Conservation (phyloP, 441 rosid genomes). For the Rhodomyrtus psidioides region DNA sequence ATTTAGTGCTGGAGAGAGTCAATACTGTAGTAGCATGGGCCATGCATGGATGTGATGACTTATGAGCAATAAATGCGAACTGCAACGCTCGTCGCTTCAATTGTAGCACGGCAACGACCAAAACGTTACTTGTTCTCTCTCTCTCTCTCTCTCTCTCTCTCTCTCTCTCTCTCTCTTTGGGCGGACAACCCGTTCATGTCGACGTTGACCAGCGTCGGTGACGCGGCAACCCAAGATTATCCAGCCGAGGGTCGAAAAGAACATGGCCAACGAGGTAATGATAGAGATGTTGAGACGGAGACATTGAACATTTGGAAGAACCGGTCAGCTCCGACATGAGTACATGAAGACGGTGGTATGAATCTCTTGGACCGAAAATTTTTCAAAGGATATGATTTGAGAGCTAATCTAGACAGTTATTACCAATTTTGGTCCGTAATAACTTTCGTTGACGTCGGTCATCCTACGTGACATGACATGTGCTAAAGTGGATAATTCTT, state of each 20-base stretch:
- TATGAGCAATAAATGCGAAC: neutral
- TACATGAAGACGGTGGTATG: neutral
- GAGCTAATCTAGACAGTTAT: neutral
- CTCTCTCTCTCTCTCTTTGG: too few species aligned
- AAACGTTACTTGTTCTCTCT: too few species aligned
- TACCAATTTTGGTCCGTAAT: too few species aligned
- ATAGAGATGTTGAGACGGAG: neutral
- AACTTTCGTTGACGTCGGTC: too few species aligned
- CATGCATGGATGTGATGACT: neutral
- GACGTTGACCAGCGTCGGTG: neutral
- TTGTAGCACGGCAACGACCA: neutral
- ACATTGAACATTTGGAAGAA: neutral
- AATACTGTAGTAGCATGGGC: neutral
- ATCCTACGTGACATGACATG: accelerated
- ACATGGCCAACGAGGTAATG: neutral
- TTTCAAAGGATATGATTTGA: neutral
- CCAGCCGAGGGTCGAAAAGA: neutral
- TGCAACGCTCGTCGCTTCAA: neutral
- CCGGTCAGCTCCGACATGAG: neutral
- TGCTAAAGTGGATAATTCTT: too few species aligned
- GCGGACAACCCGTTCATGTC: neutral
- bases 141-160: too few species aligned
- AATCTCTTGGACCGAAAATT: neutral
- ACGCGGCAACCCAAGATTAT: neutral
- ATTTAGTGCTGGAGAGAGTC: neutral